These are phyloP conservation scores for Moringa oleifera DNA, from an alignment of 345 rosid species.

Conservation along the genomic window DNA sequence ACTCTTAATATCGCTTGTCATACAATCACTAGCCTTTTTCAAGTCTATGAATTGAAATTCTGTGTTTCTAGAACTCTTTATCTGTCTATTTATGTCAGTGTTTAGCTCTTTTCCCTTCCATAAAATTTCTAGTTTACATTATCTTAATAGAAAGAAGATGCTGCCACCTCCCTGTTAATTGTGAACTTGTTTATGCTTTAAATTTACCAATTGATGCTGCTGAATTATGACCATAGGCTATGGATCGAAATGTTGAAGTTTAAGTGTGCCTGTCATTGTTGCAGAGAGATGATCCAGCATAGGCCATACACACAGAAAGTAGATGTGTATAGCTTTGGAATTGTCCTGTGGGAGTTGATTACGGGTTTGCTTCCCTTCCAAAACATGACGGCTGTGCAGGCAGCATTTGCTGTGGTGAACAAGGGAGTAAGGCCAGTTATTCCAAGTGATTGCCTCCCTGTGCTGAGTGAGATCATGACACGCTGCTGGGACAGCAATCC, in stretches of 20 bases:
- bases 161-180: neutral
- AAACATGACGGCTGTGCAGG: conserved; percentile 39
- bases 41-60: neutral
- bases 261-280: neutral
- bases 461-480: conserved; percentile 38
- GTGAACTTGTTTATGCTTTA: neutral
- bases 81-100: neutral
- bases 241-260: neutral
- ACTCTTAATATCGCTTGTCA: neutral
- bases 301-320: conserved; percentile 53
- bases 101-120: neutral
- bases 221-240: neutral
- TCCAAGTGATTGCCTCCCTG: conserved; percentile 36
- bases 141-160: neutral
- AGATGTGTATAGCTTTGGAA: conserved; percentile 56
- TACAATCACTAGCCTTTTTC: neutral
- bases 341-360: conserved; percentile 52
- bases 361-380: conserved; percentile 38
- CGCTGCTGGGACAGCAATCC: conserved; percentile 44
- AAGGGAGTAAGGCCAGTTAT: conserved; percentile 35
- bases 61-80: neutral
- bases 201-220: no score
- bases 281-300: conserved; percentile 58
- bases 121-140: neutral
- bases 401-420: conserved; percentile 39